A percentile compares a stretch with the other conserved stretches of the same genome.
Evolutionary conservation across 202 grass and related monocot genomes (phyloP).

Genomic region (Cymbopogon flexuosus): DNA sequence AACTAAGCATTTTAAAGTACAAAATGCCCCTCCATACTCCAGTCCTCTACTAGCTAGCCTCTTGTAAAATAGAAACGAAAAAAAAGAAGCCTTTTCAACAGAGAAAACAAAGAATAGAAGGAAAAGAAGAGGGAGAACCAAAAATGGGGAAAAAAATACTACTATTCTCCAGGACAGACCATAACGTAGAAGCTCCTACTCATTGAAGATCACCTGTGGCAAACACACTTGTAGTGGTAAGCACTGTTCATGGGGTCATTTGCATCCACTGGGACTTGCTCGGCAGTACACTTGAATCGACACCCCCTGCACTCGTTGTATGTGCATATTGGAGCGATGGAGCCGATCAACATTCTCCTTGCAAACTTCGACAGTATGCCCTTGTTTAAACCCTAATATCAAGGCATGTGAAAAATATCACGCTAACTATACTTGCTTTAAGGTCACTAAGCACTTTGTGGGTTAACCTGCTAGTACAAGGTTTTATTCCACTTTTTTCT

Average conservation of each 20-base stretch:
- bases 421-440: constrained; percentile 24
- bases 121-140: constrained; percentile 4
- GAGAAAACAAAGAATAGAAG: constrained; percentile 24
- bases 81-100: constrained; percentile 36
- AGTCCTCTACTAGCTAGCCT: constrained; percentile 36
- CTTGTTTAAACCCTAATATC: constrained; percentile 39
- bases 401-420: constrained; percentile 25
- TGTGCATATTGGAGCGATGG: constrained; percentile 74
- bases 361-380: constrained; percentile 10
- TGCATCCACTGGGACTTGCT: constrained; percentile 87
- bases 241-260: constrained; percentile 94
- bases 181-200: constrained; percentile 23
- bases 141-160: constrained; percentile 17
- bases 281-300: constrained; percentile 73
- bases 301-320: constrained; percentile 93
- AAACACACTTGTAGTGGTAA: constrained; percentile 92
- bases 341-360: constrained; percentile 76
- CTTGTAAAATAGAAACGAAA: constrained; percentile 11
- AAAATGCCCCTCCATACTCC: constrained; percentile 33
- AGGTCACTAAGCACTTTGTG: constrained; percentile 10
- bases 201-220: constrained; percentile 69
- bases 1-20: constrained; percentile 46
- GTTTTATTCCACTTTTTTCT: not conserved
- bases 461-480: constrained; percentile 8
- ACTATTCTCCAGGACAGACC: constrained; percentile 27